Conservation (phyloP, 306 rosid genomes). For the Cyclanthera cordifolia region DNA sequence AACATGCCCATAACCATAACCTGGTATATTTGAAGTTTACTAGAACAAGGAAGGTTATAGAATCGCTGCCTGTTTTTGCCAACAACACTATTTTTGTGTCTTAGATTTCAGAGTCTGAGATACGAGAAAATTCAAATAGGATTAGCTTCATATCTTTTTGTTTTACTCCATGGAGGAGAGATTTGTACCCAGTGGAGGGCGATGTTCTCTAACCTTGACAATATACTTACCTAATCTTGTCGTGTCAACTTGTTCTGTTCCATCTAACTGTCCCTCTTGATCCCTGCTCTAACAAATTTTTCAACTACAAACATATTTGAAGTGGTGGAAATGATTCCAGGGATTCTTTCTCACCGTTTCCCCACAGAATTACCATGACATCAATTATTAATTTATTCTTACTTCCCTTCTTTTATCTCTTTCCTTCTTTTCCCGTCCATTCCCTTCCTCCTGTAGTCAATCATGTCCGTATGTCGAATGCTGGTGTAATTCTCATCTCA, state of each 20-base stretch:
- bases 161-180: neutral
- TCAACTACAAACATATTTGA: no score
- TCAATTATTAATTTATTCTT: no score
- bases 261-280: neutral
- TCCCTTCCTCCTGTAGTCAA: no score
- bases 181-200: neutral
- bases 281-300: neutral
- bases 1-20: no score
- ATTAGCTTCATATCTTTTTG: neutral
- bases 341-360: no score
- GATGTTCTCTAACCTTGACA: constrained; percentile 1
- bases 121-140: neutral
- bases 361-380: no score
- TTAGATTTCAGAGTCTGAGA: constrained; percentile 41
- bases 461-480: no score
- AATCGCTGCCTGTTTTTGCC: constrained; percentile 84
- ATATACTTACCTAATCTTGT: neutral
- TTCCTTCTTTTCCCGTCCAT: no score
- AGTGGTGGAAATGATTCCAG: no score
- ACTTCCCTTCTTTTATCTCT: no score
- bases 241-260: neutral
- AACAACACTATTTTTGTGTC: constrained; percentile 78
- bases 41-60: constrained; percentile 91
- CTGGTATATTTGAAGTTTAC: constrained; percentile 88
- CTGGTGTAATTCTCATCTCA: no score